Evolutionary conservation across 1,284 basidiomycete genomes (phyloP).

Genomic region (Rhodotorula sp.): DNA sequence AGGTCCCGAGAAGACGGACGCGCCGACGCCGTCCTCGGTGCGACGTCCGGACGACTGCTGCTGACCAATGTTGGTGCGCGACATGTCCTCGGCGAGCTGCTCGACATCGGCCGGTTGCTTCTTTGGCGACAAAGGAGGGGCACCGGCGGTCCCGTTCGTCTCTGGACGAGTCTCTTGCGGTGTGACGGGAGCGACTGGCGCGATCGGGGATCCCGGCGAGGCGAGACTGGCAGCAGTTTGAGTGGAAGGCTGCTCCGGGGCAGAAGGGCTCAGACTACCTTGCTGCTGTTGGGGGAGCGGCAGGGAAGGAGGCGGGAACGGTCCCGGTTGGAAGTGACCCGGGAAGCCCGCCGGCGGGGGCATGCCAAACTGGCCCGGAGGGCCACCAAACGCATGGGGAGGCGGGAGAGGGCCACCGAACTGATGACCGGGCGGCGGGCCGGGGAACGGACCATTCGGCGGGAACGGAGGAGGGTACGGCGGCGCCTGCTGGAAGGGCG

Average conservation of each 20-base stretch:
- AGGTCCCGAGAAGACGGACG: conserved; percentile 18
- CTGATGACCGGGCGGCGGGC: conserved; percentile 11
- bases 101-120: conserved; percentile 30
- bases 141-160: conserved; percentile 25
- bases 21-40: conserved; percentile 25
- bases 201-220: neutral
- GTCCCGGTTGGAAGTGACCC: neutral
- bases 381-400: conserved; percentile 15
- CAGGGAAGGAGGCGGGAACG: neutral
- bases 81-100: conserved; percentile 37
- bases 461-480: conserved; percentile 28
- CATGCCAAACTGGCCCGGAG: neutral
- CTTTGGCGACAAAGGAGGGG: conserved; percentile 12
- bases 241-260: conserved; percentile 12
- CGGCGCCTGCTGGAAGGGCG: conserved; percentile 19
- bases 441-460: conserved; percentile 23
- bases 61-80: conserved; percentile 23
- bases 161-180: conserved; percentile 29
- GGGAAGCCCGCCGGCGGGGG: conserved; percentile 4
- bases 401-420: conserved; percentile 11
- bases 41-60: conserved; percentile 12
- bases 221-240: conserved; percentile 13
- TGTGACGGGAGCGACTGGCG: conserved; percentile 18
- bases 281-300: conserved; percentile 5
- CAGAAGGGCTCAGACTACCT: conserved; percentile 8